Percentiles rank a stretch among this genome's conserved stretches.
phyloP scores from a whole-genome alignment of 1,139 yeast species.

The Hemisphaericaspora lyxosophila region DNA sequence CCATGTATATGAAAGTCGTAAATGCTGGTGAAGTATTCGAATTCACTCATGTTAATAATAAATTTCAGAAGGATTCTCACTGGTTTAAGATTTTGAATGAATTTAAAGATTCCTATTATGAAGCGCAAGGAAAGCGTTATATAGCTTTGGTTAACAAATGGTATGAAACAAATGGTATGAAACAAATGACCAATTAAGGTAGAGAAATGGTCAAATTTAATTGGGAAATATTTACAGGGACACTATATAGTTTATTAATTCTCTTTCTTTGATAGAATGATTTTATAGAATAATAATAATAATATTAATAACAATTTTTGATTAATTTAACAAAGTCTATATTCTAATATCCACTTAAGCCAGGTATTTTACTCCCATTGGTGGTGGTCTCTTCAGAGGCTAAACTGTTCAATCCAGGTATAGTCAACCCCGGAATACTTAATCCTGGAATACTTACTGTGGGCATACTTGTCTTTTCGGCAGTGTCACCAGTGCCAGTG shows the following conservation, averaged over 20 bases:
- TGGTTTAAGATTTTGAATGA: slow-evolving; percentile 17
- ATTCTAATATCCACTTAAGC: slow-evolving; percentile 17
- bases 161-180: slow-evolving; percentile 17
- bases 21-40: slow-evolving; percentile 47
- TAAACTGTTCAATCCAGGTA: slow-evolving; percentile 17
- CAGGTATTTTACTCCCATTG: slow-evolving; percentile 19
- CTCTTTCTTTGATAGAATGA: slow-evolving; percentile 1
- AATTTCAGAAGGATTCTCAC: slow-evolving; percentile 5
- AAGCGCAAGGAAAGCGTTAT: slow-evolving; percentile 33
- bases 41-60: slow-evolving; percentile 15
- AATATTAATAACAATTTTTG: neutral
- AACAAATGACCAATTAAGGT: neutral
- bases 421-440: too few relatives aligned
- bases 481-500: neutral
- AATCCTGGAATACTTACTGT: slow-evolving; percentile 4
- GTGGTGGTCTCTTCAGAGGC: slow-evolving; percentile 1
- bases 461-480: slow-evolving; percentile 3
- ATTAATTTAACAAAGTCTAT: too few relatives aligned
- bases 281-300: neutral
- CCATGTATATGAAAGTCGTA: slow-evolving; percentile 41
- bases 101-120: slow-evolving; percentile 33
- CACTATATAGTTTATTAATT: neutral
- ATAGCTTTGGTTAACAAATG: slow-evolving; percentile 33
- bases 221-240: slow-evolving; percentile 4
- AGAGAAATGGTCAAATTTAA: neutral